These are phyloP conservation scores for Tolypocladium amazonense DNA, from an alignment of 2,329 filamentous ascomycete genomes.

Conservation along the genomic window DNA sequence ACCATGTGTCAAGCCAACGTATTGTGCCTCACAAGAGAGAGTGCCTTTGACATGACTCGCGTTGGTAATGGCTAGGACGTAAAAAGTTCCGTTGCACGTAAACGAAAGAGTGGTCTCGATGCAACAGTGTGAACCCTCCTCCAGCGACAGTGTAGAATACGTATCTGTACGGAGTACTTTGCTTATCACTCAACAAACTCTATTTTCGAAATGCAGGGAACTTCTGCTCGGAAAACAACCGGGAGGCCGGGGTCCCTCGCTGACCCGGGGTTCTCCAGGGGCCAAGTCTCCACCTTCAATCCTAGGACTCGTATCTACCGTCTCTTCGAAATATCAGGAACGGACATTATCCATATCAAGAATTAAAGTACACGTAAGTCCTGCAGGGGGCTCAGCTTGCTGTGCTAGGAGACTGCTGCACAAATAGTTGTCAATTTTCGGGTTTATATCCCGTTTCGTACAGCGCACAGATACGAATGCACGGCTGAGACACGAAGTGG, in stretches of 20 bases:
- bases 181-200: neutral
- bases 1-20: neutral
- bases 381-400: no score
- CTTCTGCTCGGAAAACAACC: neutral
- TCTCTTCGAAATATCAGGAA: neutral
- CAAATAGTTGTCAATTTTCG: no score
- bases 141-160: neutral
- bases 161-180: neutral
- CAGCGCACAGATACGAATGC: neutral
- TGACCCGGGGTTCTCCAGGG: no score
- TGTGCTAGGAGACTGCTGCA: no score
- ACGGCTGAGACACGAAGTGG: neutral
- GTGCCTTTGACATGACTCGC: neutral
- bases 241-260: neutral
- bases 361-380: neutral
- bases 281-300: neutral
- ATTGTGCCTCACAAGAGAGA: neutral
- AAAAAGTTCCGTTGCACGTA: neutral
- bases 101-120: neutral
- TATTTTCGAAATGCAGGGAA: neutral
- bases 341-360: neutral
- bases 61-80: neutral
- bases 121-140: neutral
- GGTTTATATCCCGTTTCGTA: no score
- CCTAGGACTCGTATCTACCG: neutral